Percentiles rank a stretch among this genome's conserved stretches.
Conservation (phyloP, 345 rosid genomes). For the Bruguiera sexangula region DNA sequence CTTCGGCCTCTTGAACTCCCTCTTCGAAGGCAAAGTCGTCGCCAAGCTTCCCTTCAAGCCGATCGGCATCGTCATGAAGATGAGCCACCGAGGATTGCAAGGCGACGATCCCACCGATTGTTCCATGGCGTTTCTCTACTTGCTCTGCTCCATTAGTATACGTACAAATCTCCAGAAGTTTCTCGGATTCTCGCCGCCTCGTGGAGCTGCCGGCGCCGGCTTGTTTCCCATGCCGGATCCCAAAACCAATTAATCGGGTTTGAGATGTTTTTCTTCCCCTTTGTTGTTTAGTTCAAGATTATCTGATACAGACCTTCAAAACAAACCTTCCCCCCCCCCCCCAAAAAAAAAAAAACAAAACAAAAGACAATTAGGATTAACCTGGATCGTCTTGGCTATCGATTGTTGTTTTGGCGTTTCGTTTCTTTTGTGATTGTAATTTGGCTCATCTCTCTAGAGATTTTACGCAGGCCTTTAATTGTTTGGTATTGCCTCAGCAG, state of each 20-base stretch:
- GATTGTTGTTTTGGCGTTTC: neutral
- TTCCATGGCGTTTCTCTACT: conserved; percentile 87
- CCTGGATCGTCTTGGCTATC: no score
- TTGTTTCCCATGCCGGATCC: conserved; percentile 96
- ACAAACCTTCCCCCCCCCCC: no score
- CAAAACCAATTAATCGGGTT: conserved; percentile 56
- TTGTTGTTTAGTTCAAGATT: neutral
- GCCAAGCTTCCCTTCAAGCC: conserved; percentile 90
- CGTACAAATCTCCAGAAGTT: conserved; percentile 88
- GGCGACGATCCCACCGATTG: conserved; percentile 89
- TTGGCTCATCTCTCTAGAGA: neutral
- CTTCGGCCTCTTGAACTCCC: conserved; percentile 81
- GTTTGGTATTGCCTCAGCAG: neutral
- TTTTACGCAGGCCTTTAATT: neutral
- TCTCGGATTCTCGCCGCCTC: conserved; percentile 74
- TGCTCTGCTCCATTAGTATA: conserved; percentile 82
- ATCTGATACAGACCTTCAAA: neutral
- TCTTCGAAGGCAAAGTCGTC: conserved; percentile 90
- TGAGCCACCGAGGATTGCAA: conserved; percentile 85
- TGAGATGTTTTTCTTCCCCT: neutral
- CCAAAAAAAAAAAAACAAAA: no score
- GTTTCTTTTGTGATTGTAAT: neutral
- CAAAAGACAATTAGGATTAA: no score
- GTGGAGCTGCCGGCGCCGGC: conserved; percentile 66
- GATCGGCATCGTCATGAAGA: conserved; percentile 72